Evolutionary conservation across 495 filamentous ascomycete genomes (phyloP).

Genomic region (Penicillium subrubescens): DNA sequence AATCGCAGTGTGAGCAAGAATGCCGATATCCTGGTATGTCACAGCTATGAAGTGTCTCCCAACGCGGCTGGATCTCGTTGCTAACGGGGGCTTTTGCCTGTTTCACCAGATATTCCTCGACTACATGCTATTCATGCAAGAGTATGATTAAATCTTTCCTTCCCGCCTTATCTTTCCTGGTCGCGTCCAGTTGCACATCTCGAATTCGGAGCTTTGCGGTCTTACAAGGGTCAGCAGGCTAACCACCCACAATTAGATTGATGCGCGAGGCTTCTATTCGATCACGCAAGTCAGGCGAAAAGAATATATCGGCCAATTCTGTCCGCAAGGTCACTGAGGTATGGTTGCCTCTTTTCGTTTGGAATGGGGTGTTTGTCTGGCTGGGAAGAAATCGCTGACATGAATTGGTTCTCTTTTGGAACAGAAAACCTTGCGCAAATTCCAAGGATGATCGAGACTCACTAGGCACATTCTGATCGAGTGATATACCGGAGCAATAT

Average conservation of each 20-base stretch:
- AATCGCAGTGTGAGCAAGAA: constrained; percentile 81
- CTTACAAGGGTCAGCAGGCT: neutral
- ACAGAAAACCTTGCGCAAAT: constrained; percentile 72
- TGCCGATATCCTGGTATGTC: constrained; percentile 79
- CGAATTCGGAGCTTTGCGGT: neutral
- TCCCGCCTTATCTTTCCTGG: neutral
- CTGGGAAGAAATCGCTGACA: constrained; percentile 15
- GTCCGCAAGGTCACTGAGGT: constrained; percentile 80
- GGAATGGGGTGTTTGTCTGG: neutral
- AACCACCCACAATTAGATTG: constrained; percentile 52
- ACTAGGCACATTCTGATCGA: neutral
- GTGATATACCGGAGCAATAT: neutral
- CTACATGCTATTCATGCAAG: constrained; percentile 88
- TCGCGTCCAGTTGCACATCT: neutral
- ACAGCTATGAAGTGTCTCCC: neutral
- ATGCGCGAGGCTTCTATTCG: constrained; percentile 82
- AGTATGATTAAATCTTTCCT: constrained; percentile 50
- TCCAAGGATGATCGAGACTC: constrained; percentile 61
- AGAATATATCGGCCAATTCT: constrained; percentile 69
- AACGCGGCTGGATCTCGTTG: neutral
- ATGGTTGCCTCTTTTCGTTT: constrained; percentile 20
- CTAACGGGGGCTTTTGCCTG: neutral
- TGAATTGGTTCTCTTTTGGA: constrained; percentile 3
- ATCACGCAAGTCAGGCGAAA: constrained; percentile 72
- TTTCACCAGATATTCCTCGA: constrained; percentile 77